phyloP scores from a whole-genome alignment of 2,329 filamentous ascomycete species.

The Pyrenophora graminea region DNA sequence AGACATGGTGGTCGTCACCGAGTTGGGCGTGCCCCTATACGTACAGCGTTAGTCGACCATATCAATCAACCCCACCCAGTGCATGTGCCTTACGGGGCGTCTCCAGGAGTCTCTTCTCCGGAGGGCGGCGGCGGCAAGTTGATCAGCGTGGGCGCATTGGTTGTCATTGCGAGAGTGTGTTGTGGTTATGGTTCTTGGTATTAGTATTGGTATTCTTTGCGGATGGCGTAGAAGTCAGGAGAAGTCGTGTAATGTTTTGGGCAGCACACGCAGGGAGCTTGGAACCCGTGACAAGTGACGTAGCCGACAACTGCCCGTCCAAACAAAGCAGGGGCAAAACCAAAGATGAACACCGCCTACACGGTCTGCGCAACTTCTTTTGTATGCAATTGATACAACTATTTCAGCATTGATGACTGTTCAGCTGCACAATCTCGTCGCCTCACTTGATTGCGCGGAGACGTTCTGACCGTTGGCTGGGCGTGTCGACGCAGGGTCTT shows the following conservation, averaged over 20 bases:
- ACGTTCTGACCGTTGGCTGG: conserved; percentile 8
- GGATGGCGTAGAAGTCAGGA: conserved; percentile 12
- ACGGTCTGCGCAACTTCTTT: not conserved
- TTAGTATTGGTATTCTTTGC: not conserved
- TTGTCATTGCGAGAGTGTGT: conserved; percentile 30
- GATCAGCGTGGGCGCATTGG: conserved; percentile 69
- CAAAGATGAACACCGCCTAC: not conserved
- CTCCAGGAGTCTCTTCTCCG: conserved; percentile 82
- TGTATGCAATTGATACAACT: not conserved
- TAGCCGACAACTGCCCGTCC: conserved; percentile 4
- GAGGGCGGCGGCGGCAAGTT: conserved; percentile 82
- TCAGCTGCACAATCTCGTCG: not conserved
- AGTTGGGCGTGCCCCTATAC: conserved; percentile 84
- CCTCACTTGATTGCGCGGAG: conserved; percentile 4
- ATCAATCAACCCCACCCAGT: conserved; percentile 10
- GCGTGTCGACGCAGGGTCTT: conserved; percentile 13
- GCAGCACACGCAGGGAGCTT: conserved; percentile 3
- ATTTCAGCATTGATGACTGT: not conserved
- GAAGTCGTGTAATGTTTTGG: conserved; percentile 8
- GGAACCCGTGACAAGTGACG: conserved; percentile 13
- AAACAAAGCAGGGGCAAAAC: conserved; percentile 1
- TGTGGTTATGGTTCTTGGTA: not conserved
- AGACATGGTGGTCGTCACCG: conserved; percentile 87
- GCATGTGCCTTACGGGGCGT: conserved; percentile 72
- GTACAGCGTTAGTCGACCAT: conserved; percentile 19